Base-by-base conservation (phyloP, 2,329 filamentous ascomycete genomes). In the Teratosphaeria pseudoeucalypti region DNA sequence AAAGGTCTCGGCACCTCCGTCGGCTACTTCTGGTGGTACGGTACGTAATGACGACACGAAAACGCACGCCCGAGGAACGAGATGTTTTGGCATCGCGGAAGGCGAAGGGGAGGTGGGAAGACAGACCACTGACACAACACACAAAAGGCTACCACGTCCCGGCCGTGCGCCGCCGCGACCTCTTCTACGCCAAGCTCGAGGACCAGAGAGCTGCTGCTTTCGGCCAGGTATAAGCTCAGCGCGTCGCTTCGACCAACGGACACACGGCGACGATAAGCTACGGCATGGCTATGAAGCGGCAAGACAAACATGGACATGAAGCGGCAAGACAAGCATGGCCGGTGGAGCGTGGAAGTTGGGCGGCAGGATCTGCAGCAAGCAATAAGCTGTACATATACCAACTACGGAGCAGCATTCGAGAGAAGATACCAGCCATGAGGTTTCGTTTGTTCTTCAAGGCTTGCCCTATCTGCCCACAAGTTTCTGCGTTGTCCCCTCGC, bases 1-100 rank as follows among this genome's bases (percentile, higher is more conserved):
- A 60, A 59, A 85, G 83, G 83, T 74, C 81, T 86, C 72, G 83
- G 84, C 69, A 79, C 81, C 65, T 77, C 82, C 66, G 78, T 79
- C 73, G 85, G 83, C 67, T 87, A 86, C 75, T 79, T 81, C 71
- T 87, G 81, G 78, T 87, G 84, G 85, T 87, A 87, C 77, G 84
- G 77, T 79, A 79, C 64, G 77, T 79, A 70, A 68, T 54, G 27
- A 49, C 43, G 43, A 49, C 23, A 49, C 43, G 52, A 54, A 23
- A 32, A 26, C 27, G 23, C 52, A 34, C 2, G 56, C 55, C 62
- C 55, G 29, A 2, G n/a, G 5, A 32, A 7, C 29, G 29, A 32
- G 29, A 32, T 32, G 5, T 32, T 1, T 32, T 32, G 29, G n/a
- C 34, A 19, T 37, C 32, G 19, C 5, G 19, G 16, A 49, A 6